phyloP scores from a whole-genome alignment of 441 rosid genomes.

The Gossypium gossypioides region DNA sequence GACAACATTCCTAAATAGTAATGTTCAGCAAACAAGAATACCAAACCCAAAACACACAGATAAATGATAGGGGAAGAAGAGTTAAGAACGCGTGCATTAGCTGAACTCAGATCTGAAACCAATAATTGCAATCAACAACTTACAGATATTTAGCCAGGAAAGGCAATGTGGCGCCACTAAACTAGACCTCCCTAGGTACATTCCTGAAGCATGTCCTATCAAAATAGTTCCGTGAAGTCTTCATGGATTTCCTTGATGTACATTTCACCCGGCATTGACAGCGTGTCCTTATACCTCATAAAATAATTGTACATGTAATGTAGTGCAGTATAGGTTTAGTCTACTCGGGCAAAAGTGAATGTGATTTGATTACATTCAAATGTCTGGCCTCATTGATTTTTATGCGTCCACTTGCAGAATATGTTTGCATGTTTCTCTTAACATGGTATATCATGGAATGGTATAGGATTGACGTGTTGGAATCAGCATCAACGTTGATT shows the following conservation, averaged over 20 bases:
- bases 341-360: background rate
- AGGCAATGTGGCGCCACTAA: background rate
- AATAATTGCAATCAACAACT: background rate
- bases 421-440: background rate
- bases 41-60: background rate
- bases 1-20: background rate
- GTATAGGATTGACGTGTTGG: background rate
- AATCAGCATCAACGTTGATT: slow-evolving; percentile 8
- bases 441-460: background rate
- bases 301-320: slow-evolving; percentile 12
- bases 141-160: slow-evolving; percentile 1
- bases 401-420: slow-evolving; percentile 13
- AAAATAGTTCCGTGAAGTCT: background rate
- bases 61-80: background rate
- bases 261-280: background rate
- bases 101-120: background rate
- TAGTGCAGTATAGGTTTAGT: background rate
- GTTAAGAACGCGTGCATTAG: background rate
- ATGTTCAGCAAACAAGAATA: background rate
- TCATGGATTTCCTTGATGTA: background rate
- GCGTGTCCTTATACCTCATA: slow-evolving; percentile 17
- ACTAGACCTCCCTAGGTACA: background rate
- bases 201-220: slow-evolving; percentile 13
- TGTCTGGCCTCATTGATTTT: background rate
- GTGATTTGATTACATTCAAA: slow-evolving; percentile 1